Evolutionary conservation across 768 basidiomycete genomes (phyloP).

Genomic region (Kwoniella mangroviensis): DNA sequence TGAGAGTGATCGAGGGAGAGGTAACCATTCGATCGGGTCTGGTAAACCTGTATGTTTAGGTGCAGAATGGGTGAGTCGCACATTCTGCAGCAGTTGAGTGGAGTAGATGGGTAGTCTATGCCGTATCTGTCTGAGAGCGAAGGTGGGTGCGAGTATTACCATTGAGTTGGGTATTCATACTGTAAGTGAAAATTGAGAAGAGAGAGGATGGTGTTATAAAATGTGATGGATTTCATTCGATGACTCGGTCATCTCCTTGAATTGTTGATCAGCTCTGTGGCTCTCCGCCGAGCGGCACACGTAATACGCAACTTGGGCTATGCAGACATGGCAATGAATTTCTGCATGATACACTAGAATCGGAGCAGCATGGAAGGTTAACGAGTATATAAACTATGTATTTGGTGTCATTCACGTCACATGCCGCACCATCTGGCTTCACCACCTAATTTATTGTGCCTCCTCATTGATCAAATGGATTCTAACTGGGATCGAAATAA

Average conservation of each 20-base stretch:
- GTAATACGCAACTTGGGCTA: neutral
- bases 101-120: neutral
- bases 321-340: no score
- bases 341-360: no score
- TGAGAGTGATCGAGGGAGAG: constrained; percentile 40
- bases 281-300: neutral
- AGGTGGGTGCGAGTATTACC: neutral
- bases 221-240: neutral
- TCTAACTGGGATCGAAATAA: neutral
- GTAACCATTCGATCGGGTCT: constrained; percentile 27
- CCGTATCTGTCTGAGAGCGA: neutral
- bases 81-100: neutral
- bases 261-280: neutral
- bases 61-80: constrained; percentile 5
- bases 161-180: neutral
- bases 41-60: constrained; percentile 3
- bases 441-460: neutral
- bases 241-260: neutral
- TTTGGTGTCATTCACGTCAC: neutral
- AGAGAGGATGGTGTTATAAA: neutral
- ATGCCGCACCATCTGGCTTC: neutral
- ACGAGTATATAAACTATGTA: neutral
- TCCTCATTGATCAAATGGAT: neutral
- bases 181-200: neutral
- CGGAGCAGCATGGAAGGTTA: no score